Evolutionary conservation across 2,329 filamentous ascomycete genomes (phyloP).

Genomic region (Paecilomyces formosus): DNA sequence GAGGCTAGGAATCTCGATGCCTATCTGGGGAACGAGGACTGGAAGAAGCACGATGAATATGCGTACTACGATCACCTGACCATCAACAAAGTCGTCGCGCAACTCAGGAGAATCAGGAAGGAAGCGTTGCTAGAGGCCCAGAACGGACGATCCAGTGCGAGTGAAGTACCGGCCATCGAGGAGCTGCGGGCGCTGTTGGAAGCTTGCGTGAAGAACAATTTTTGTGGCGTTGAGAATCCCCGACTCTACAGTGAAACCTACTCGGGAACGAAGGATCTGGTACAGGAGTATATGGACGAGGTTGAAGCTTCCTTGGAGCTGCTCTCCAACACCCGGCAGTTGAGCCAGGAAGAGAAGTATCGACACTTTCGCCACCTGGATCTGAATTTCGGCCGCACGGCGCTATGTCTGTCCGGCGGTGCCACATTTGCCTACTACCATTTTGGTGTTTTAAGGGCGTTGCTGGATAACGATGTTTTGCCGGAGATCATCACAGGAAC

Average conservation of each 20-base stretch:
- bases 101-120: conserved; percentile 50
- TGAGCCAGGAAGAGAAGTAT: conserved; percentile 67
- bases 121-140: conserved; percentile 33
- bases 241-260: conserved; percentile 96
- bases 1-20: conserved; percentile 72
- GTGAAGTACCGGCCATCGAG: conserved; percentile 52
- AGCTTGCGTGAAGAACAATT: conserved; percentile 95
- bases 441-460: conserved; percentile 82
- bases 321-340: conserved; percentile 58
- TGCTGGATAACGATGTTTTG: conserved; percentile 76
- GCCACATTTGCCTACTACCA: conserved; percentile 97
- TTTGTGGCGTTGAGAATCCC: conserved; percentile 88
- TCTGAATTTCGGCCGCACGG: conserved; percentile 86
- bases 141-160: conserved; percentile 12
- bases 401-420: conserved; percentile 85
- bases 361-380: conserved; percentile 78
- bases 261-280: conserved; percentile 90
- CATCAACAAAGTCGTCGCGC: conserved; percentile 65
- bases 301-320: conserved; percentile 52
- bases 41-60: conserved; percentile 49
- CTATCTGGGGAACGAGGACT: conserved; percentile 63
- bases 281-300: conserved; percentile 85
- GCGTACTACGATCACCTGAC: conserved; percentile 85
- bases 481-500: conserved; percentile 96
- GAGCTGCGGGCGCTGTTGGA: conserved; percentile 73